phyloP scores from a whole-genome alignment of 2,329 filamentous ascomycete genomes.

The Calonectria montana region DNA sequence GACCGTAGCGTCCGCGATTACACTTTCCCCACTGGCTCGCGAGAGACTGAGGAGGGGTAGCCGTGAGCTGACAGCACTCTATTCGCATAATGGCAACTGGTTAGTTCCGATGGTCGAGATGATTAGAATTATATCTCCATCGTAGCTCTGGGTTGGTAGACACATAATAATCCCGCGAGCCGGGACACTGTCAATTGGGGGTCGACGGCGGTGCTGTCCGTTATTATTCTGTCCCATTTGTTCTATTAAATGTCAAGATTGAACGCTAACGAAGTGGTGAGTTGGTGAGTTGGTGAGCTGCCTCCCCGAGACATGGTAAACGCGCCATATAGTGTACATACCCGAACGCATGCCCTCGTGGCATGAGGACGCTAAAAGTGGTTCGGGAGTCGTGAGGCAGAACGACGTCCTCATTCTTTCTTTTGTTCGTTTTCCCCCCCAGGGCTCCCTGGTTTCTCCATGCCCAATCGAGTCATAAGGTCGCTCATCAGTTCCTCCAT shows the following conservation, averaged over 20 bases:
- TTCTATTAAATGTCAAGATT: constrained; percentile 15
- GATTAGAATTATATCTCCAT: background rate
- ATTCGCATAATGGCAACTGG: background rate
- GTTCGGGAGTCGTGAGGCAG: background rate
- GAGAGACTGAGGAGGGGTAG: background rate
- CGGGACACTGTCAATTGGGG: background rate
- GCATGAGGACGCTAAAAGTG: background rate
- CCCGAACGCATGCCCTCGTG: background rate
- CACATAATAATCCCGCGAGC: background rate
- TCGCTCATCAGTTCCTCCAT: constrained; percentile 72
- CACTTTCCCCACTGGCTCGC: background rate
- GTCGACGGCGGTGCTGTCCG: background rate
- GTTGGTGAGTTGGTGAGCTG: constrained; percentile 17
- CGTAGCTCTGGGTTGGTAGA: background rate
- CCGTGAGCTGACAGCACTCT: background rate
- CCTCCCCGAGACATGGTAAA: constrained; percentile 8
- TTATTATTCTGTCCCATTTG: constrained; percentile 7
- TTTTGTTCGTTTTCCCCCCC: constrained; percentile 21
- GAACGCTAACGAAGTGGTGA: constrained; percentile 4
- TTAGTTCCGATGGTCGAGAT: constrained; percentile 1
- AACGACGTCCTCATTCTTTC: constrained; percentile 21
- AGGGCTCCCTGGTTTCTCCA: constrained; percentile 42
- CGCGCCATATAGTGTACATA: constrained; percentile 34
- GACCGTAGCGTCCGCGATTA: background rate
- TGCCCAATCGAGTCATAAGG: constrained; percentile 64